These are phyloP conservation scores for Colletotrichum caudatum DNA, from an alignment of 2,329 filamentous ascomycete genomes.

Conservation along the genomic window DNA sequence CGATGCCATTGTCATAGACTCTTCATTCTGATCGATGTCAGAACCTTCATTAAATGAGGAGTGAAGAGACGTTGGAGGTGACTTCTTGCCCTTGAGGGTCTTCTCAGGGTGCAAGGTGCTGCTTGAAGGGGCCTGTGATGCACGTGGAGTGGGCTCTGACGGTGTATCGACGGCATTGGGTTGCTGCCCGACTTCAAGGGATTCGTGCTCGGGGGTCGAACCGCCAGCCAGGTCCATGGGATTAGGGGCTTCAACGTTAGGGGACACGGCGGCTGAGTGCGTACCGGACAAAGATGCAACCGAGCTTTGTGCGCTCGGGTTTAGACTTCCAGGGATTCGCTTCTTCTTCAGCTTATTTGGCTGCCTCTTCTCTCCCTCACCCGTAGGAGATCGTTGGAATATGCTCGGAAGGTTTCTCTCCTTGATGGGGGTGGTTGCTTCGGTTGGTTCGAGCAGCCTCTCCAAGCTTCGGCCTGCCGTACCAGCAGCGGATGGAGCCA, in stretches of 20 bases:
- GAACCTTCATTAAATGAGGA: conserved; percentile 85
- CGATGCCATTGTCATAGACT: conserved; percentile 53
- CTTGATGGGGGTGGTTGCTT: conserved; percentile 67
- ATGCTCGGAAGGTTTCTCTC: conserved; percentile 77
- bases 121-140: conserved; percentile 59
- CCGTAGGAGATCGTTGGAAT: conserved; percentile 76
- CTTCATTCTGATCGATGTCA: conserved; percentile 80
- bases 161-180: conserved; percentile 44
- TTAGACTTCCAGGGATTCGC: conserved; percentile 78
- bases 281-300: conserved; percentile 74
- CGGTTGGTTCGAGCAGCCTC: conserved; percentile 58
- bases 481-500: conserved; percentile 48
- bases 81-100: conserved; percentile 74
- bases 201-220: conserved; percentile 39
- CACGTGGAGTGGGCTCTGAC: conserved; percentile 61
- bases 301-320: conserved; percentile 92
- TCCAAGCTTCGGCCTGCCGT: conserved; percentile 62
- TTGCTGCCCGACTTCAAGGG: conserved; percentile 23
- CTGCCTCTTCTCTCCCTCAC: conserved; percentile 73
- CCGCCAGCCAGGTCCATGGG: conserved; percentile 56
- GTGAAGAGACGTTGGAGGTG: conserved; percentile 81
- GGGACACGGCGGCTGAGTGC: conserved; percentile 59
- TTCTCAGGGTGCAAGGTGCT: conserved; percentile 58
- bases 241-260: conserved; percentile 59
- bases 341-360: conserved; percentile 96